Base-by-base conservation (phyloP, 352 stramenopile genomes). In the Pythium utonaiense region DNA sequence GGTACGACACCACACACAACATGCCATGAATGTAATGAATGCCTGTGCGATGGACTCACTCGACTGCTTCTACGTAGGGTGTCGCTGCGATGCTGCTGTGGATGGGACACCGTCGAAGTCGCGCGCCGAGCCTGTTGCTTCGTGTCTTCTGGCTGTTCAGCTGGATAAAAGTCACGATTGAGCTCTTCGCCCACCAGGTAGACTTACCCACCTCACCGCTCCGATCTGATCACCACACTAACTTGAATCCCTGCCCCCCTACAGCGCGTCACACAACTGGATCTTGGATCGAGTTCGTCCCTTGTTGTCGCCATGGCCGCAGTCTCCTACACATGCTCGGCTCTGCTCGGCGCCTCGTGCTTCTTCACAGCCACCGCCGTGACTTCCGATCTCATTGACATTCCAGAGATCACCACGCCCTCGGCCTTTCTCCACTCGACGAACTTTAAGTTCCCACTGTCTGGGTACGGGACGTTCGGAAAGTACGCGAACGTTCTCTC, bases 91-190 rank as follows among this genome's bases (percentile, higher is more conserved):
- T 12, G 25, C 41, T 89, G 33, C 70, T 91, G 21, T 91, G 81
- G 81, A 91, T 91, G 79, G 81, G 89, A 45, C 86, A 89, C 64
- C 75, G 81, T 2, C 79, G 81, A 12, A 77, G 78, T 16, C 59
- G 77, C 41, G 80, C 78, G 30, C 81, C 79, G 13, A 89, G 79
- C 4, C 34, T 65, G 36, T 72, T 80, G 25, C 58, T 91, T 42
- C 78, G 79, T n/a, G 38, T 71, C 30, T 86, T 88, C 38, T 91
- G 81, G 81, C 33, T 84, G 7, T 28, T 74, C 41, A 83, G 79
- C 54, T 91, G 81, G 77, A 57, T 86, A 44, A 54, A 75, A 17
- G 57, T 63, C 1, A 76, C 80, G 6, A 78, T 71, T 50, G 70
- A 74, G 38, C 56, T 91, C 24, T 67, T 89, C 13, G 51, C 60